A percentile compares a stretch with the other conserved stretches of the same genome.
These are phyloP conservation scores for Bertia moriformis DNA, from an alignment of 2,329 filamentous ascomycete genomes.

Conservation along the genomic window DNA sequence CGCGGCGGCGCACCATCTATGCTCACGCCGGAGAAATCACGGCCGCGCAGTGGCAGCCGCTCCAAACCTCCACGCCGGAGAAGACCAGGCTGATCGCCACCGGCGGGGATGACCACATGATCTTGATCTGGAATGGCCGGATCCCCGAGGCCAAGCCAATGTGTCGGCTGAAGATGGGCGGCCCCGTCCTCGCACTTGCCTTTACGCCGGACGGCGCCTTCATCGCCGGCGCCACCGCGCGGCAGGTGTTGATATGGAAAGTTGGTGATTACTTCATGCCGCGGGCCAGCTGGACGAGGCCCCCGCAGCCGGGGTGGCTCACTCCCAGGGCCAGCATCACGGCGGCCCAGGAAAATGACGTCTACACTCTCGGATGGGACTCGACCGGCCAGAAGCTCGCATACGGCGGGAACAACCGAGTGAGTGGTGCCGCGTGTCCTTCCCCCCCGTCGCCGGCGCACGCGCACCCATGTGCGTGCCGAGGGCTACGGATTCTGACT, in stretches of 20 bases:
- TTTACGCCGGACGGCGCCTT: conserved; percentile 51
- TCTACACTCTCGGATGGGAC: conserved; percentile 47
- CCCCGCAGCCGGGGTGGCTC: conserved; percentile 39
- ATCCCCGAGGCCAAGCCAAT: conserved; percentile 37
- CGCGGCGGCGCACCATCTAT: conserved; percentile 36
- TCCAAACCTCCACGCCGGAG: conserved; percentile 20
- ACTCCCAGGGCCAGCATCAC: conserved; percentile 38
- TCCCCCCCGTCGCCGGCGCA: not conserved
- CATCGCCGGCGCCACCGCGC: conserved; percentile 44
- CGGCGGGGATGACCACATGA: conserved; percentile 46
- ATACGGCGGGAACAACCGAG: conserved; percentile 47
- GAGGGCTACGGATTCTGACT: not conserved
- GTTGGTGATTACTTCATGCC: conserved; percentile 42
- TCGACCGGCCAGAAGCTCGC: conserved; percentile 44
- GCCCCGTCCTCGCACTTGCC: conserved; percentile 39
- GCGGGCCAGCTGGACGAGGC: conserved; percentile 42
- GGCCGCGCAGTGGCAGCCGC: conserved; percentile 44
- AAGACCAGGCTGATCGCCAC: conserved; percentile 45
- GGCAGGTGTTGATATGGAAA: conserved; percentile 49
- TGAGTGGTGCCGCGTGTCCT: conserved; percentile 22
- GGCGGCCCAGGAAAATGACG: conserved; percentile 40
- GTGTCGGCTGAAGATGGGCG: conserved; percentile 44
- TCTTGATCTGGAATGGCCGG: conserved; percentile 47
- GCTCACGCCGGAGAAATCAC: conserved; percentile 45
- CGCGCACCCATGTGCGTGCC: too few relatives aligned